Evolutionary conservation across 441 rosid genomes (phyloP), one percentile per base, ranked within the genome.

Genomic region (Pelargonium cotyledonis): DNA sequence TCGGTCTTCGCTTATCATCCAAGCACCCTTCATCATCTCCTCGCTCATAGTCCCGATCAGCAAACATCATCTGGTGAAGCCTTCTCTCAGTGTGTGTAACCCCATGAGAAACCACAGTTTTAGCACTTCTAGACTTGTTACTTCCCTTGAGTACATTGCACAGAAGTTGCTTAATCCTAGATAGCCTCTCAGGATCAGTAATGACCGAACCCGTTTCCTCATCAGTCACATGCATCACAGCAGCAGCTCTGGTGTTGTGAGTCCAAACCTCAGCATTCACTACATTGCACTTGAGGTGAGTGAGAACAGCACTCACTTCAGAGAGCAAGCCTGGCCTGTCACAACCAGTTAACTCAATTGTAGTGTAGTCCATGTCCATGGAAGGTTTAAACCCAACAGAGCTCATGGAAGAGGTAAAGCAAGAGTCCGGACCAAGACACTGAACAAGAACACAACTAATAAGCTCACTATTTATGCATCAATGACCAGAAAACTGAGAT

Each of bases 11-110:
- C 77, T 46, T 46, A 46, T 46, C 51, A 46, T 46, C 51, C 10
- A 41, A 41, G 46, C 76, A 88, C 79, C 83, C 88, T 75, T 84
- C 89, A 16, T 78, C 60, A 0, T 70, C 84, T 6, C 63, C 60
- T 58, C 88, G 81, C 65, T 88, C 95, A 68, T 89, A 93, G 78
- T 93, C 98, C 82, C 98, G 85, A 69, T 88, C 95, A 14, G 89
- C 98, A 84, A 91, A 88, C 97, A 91, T 91, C 95, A 93, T 85
- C 78, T 93, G 98, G 88, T 93, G 97, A 78, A 93, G 95, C 81
- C 98, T 87, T 73, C 98, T 83, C 16, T 89, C 96, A 0, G 86
- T 84, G 72, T 90, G 97, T 1, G 85, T 88, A 40, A 72, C 77
- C n/a, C 85, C 92, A 10, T 82, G 82, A 64, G 92, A 84, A 35